A percentile compares a stretch with the other conserved stretches of the same genome.
Conservation (phyloP, 176 grass and related monocot species). For the Avena eriantha region DNA sequence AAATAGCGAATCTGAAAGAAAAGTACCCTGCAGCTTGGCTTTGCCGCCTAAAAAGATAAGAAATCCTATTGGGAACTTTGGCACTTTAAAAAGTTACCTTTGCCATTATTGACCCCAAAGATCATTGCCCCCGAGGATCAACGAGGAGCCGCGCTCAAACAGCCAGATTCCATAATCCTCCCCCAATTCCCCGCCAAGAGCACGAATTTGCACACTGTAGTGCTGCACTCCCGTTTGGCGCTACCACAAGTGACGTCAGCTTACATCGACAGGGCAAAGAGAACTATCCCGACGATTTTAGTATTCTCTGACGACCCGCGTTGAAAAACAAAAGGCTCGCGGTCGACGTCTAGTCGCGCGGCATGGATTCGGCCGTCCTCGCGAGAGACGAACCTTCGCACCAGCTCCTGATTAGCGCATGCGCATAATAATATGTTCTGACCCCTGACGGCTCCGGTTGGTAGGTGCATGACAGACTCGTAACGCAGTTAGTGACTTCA, state of each 20-base stretch:
- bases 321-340: neutral
- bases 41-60: neutral
- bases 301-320: too few relatives aligned
- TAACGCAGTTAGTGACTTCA: neutral
- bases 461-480: neutral
- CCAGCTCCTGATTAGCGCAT: neutral
- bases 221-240: neutral
- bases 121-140: neutral
- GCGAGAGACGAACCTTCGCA: conserved; percentile 37
- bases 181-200: neutral
- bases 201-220: neutral
- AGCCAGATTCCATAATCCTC: conserved; percentile 10
- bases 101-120: conserved; percentile 2
- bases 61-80: neutral
- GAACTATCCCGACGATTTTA: neutral
- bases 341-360: neutral
- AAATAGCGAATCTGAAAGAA: neutral
- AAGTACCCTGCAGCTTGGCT: neutral
- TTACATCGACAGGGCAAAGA: neutral
- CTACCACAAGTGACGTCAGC: neutral
- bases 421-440: neutral
- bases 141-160: conserved; percentile 20
- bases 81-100: conserved; percentile 17
- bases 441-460: neutral
- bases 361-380: neutral